Evolutionary conservation across 495 filamentous ascomycete species (phyloP), one percentile per base, ranked within the genome.

Genomic region (Annulohypoxylon maeteangense): DNA sequence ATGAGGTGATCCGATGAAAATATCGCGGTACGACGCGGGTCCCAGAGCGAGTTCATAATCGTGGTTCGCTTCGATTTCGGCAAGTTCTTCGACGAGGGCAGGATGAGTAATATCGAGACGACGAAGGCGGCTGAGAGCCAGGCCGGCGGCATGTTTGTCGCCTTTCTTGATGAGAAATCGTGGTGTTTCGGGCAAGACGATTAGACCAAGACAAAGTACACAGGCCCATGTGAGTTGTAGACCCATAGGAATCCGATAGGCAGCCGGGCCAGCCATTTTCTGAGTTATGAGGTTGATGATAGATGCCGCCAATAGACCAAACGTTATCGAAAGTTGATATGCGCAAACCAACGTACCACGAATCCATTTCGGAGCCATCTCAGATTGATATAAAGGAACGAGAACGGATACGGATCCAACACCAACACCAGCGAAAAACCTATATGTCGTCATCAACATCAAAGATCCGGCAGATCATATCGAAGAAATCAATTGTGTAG

Each of bases 351-450:
- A 86, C n/a, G 92, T 90, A 75, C 94, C 94, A 81, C 94, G 89
- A 74, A 97, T 92, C 90, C 93, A 95, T 81, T 93, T 93, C 16
- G 94, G 94, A 0, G 92, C 90, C 74, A 92, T 93, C 80, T 96
- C 93, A 7, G 94, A 97, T 81, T 95, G 92, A 81, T 97, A 97
- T 16, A 93, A 84, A 38, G 91, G 94, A 66, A 97, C 90, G 58
- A 92, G 83, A 74, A 91, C 90, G 14, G 92, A 97, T 22, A 95
- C 86, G 60, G 93, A 83, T 72, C 94, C 94, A 58, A 97, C 92
- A 76, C 94, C 94, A 38, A 93, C 82, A 70, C 94, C 94, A 62
- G 93, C 92, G 51, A 97, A 75, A 59, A 85, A 83, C 64, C 87
- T 88, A 57, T 23, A 68, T 10, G 40, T 36, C 20, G 8, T 22